A percentile compares a stretch with the other conserved stretches of the same genome.
These are phyloP conservation scores for Isochrysis galbana DNA, from an alignment of 78 protist genomes.

Conservation along the genomic window DNA sequence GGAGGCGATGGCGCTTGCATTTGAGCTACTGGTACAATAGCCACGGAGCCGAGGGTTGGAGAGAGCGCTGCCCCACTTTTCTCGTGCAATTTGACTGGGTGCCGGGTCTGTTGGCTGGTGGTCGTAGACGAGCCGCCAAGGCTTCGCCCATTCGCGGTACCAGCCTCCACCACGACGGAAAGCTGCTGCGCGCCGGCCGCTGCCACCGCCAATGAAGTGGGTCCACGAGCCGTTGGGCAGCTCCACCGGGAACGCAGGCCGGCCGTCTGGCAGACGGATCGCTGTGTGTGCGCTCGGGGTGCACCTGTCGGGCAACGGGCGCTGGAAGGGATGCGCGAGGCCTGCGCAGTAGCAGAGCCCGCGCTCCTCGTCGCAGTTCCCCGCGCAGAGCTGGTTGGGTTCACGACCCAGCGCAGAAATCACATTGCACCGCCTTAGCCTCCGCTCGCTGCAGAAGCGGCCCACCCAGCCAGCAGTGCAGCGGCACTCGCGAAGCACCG, in stretches of 20 bases:
- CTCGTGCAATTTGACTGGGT: too few species aligned
- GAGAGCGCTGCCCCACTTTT: too few species aligned
- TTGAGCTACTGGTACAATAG: too few species aligned
- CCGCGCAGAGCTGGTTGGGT: not conserved
- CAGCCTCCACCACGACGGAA: not conserved
- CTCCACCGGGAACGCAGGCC: not conserved
- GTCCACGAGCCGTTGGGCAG: not conserved
- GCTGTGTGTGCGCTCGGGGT: not conserved
- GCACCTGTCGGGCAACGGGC: not conserved
- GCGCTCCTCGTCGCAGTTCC: conserved; percentile 10
- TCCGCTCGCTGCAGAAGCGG: not conserved
- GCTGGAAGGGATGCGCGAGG: not conserved
- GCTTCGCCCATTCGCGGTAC: not conserved
- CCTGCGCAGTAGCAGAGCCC: conserved; percentile 15
- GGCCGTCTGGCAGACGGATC: not conserved
- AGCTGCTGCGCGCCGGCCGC: not conserved
- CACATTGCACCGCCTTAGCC: not conserved
- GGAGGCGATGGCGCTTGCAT: too few species aligned
- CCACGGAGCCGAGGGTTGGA: too few species aligned
- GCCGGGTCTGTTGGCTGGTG: too few species aligned
- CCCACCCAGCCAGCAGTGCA: not conserved
- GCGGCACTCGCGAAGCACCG: not conserved
- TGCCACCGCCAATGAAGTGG: not conserved
- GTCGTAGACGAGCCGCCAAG: not conserved
- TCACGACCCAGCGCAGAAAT: not conserved